phyloP scores from a whole-genome alignment of 2,329 filamentous ascomycete species.

The Pyricularia grisea region DNA sequence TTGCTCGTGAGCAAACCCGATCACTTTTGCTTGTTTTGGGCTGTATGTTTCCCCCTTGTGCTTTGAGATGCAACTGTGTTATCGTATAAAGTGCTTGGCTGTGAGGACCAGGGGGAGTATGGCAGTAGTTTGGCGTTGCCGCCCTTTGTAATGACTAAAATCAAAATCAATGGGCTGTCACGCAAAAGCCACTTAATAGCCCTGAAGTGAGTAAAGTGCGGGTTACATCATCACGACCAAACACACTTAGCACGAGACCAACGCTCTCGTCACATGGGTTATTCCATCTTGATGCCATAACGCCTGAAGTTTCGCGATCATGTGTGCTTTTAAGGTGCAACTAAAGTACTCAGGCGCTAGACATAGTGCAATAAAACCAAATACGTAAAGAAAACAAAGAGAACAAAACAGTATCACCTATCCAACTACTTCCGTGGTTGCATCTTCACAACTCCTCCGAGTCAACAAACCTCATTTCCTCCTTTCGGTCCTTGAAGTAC shows the following conservation, averaged over 20 bases:
- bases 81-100: too few species aligned
- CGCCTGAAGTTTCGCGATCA: too few species aligned
- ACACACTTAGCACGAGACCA: too few species aligned
- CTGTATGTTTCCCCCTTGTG: neutral
- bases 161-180: too few species aligned
- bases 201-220: too few species aligned
- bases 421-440: neutral
- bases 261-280: too few species aligned
- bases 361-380: neutral
- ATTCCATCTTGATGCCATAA: too few species aligned
- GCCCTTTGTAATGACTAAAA: too few species aligned
- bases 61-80: neutral
- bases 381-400: neutral
- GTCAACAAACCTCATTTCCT: constrained; percentile 51
- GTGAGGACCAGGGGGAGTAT: too few species aligned
- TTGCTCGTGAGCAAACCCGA: neutral
- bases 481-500: constrained; percentile 53
- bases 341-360: neutral
- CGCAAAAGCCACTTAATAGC: too few species aligned
- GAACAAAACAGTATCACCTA: neutral
- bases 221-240: too few species aligned
- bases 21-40: neutral
- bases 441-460: neutral
- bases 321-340: neutral
- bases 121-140: too few species aligned